A percentile compares a stretch with the other conserved stretches of the same genome.
Conservation (phyloP, 306 rosid species). For the Cicer chorassanicum region DNA sequence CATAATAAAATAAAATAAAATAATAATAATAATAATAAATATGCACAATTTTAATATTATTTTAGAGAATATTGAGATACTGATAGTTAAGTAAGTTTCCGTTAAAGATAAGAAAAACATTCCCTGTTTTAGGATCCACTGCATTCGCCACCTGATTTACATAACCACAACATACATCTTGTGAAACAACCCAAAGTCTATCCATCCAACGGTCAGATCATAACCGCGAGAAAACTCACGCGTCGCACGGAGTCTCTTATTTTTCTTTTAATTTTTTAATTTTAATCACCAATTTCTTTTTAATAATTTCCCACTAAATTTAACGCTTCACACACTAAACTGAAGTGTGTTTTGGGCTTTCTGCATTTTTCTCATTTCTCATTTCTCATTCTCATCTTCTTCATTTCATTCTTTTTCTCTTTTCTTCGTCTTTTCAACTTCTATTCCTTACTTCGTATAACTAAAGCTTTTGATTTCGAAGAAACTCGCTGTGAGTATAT, state of each 20-base stretch:
- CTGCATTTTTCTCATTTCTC: not conserved
- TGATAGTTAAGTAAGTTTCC: constrained; percentile 39
- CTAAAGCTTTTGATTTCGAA: constrained; percentile 33
- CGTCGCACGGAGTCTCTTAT: constrained; percentile 10
- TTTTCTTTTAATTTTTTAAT: constrained; percentile 34
- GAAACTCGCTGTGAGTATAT: constrained; percentile 33
- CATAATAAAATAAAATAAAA: no score
- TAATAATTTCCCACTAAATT: constrained; percentile 36
- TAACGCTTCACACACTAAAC: constrained; percentile 32
- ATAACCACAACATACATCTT: not conserved
- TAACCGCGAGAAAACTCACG: not conserved
- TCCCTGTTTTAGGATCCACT: constrained; percentile 20
- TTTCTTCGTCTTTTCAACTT: constrained; percentile 52
- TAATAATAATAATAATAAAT: no score
- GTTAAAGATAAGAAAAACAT: constrained; percentile 22
- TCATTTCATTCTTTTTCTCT: not conserved
- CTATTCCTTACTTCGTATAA: constrained; percentile 44
- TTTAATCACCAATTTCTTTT: not conserved
- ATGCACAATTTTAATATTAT: no score
- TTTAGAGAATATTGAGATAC: no score
- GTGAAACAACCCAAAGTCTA: not conserved
- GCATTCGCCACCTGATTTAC: not conserved
- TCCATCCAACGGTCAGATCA: constrained; percentile 37
- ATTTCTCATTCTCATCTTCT: not conserved
- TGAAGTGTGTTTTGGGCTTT: constrained; percentile 20